A percentile compares a stretch with the other conserved stretches of the same genome.
Conservation (phyloP, 2,329 filamentous ascomycete genomes). For the Aspergillus unguis region DNA sequence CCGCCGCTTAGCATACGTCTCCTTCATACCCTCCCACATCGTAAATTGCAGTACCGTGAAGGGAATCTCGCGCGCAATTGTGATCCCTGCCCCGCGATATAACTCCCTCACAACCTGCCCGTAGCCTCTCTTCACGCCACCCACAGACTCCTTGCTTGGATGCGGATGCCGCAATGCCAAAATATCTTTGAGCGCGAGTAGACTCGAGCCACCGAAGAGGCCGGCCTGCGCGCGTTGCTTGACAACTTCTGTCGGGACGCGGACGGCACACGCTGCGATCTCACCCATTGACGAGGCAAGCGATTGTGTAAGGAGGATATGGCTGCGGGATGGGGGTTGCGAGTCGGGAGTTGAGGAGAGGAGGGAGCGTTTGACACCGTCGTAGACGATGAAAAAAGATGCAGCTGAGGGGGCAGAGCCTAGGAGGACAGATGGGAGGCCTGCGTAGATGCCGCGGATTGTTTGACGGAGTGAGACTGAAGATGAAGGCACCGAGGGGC, state of each 20-base stretch:
- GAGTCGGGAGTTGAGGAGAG: constrained; percentile 28
- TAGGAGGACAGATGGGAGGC: constrained; percentile 82
- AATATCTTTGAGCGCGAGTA: constrained; percentile 68
- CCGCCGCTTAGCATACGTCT: constrained; percentile 36
- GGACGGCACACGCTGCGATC: constrained; percentile 83
- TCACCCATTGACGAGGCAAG: constrained; percentile 81
- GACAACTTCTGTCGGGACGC: constrained; percentile 93
- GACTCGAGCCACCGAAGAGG: constrained; percentile 68
- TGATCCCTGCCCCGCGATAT: constrained; percentile 89
- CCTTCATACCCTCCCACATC: constrained; percentile 91
- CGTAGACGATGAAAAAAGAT: constrained; percentile 96
- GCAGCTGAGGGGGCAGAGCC: constrained; percentile 91
- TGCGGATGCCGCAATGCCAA: constrained; percentile 48
- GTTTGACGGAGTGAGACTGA: constrained; percentile 79
- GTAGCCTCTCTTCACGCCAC: constrained; percentile 39
- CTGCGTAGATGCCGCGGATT: constrained; percentile 88
- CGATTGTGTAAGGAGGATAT: constrained; percentile 64
- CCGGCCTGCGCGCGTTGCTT: constrained; percentile 95
- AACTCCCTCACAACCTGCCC: constrained; percentile 72
- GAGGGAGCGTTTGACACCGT: constrained; percentile 61
- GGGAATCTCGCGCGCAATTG: constrained; percentile 90
- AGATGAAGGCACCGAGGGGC: constrained; percentile 51
- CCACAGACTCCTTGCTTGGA: constrained; percentile 18
- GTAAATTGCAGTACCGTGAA: constrained; percentile 98
- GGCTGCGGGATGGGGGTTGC: constrained; percentile 27